Base-by-base conservation (phyloP, 805 yeast genomes). In the Candida broadrunensis region DNA sequence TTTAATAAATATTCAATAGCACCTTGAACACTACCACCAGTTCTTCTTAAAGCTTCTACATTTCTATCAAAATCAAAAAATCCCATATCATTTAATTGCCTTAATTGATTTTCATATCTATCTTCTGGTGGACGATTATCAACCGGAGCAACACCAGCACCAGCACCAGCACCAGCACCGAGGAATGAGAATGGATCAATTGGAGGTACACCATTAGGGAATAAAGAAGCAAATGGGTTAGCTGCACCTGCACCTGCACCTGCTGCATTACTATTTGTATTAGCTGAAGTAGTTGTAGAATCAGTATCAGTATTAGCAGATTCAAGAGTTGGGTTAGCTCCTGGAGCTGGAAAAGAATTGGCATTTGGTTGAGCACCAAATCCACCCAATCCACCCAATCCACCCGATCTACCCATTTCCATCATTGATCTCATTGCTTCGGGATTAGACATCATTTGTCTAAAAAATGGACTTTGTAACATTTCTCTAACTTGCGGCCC, bases 21-120 rank as follows among this genome's bases (percentile, higher is more conserved):
- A 35, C 97, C 97, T 67, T 91, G 97, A 19, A 91, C 97, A 47
- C 90, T 87, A 7, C 99, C 99, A 25, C 99, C 99, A 41, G 91
- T 81, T 66, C 98, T 81, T 69, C 97, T 81, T 54, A 93, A 75
- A 1, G 98, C 98, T 21, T 81, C 82, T 18, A 93, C 89, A 57
- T 93, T 93, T 51, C 87, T 77, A 51, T 91, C 98, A 58, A 91
- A 91, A 51, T 91, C 97, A 50, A 78, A 80, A 68, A 91, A 91
- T n/a, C 75, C 75, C 75, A 70, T 70, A 46, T 70, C 75, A 50
- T 70, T 70, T 52, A 70, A 65, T 49, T 69, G 75, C 46, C 72
- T 56, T 53, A 70, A 65, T 46, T 70, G 75, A 33, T 43, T 50
- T 47, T 65, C 72, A 52, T 65, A 70, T 39, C 72, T 56, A 51